Conservation (phyloP, 208 protist genomes). For the Tritrichomonas musculus region DNA sequence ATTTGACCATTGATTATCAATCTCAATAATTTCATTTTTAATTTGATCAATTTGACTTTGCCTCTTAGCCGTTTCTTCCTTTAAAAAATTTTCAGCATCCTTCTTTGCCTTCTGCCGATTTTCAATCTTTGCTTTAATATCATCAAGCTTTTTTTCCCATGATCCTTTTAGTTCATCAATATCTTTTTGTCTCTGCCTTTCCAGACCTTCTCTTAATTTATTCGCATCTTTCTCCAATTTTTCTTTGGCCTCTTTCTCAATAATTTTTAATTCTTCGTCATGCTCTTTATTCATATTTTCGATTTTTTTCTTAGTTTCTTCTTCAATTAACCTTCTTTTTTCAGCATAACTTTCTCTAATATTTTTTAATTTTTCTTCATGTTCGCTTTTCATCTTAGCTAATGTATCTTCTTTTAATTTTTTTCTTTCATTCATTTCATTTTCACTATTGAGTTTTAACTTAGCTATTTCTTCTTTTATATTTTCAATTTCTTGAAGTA, state of each 20-base stretch:
- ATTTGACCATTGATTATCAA: not conserved
- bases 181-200: not conserved
- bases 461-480: not conserved
- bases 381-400: not conserved
- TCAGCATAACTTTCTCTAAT: not conserved
- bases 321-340: not conserved
- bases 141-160: not conserved
- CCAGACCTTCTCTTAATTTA: not conserved
- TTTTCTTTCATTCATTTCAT: not conserved
- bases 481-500: not conserved
- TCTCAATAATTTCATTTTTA: not conserved
- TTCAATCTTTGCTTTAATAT: slow-evolving; percentile 7
- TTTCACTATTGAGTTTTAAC: not conserved
- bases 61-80: not conserved
- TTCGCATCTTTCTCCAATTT: not conserved
- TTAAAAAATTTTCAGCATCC: not conserved
- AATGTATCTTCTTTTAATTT: not conserved
- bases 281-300: slow-evolving; percentile 2
- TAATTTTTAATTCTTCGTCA: not conserved
- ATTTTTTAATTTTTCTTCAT: not conserved
- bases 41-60: not conserved
- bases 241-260: not conserved
- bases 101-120: not conserved
- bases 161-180: not conserved
- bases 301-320: not conserved